Evolutionary conservation across 2,329 filamentous ascomycete species (phyloP).

Genomic region (Hymenoscyphus linearis): DNA sequence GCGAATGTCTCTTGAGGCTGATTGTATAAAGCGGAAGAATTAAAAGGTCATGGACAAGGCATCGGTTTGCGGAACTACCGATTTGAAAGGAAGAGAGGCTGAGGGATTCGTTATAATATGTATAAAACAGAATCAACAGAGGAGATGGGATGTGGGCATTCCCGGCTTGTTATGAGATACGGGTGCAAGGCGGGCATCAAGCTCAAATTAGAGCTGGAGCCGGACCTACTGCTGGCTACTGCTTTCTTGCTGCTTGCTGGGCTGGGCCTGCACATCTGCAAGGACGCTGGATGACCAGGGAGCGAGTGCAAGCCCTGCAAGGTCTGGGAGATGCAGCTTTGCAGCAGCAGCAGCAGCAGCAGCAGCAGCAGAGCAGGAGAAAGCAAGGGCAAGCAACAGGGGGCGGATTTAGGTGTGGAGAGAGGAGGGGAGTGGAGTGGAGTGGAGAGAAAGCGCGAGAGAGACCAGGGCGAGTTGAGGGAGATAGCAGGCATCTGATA

Average conservation of each 20-base stretch:
- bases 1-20: constrained; percentile 8
- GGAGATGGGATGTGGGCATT: constrained; percentile 3
- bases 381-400: not conserved
- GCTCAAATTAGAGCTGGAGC: constrained; percentile 3
- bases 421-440: not conserved
- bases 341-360: constrained; percentile 2
- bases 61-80: not conserved
- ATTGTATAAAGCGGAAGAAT: constrained; percentile 13
- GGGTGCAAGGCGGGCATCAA: constrained; percentile 14
- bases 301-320: not conserved
- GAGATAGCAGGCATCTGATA: not conserved
- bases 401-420: not conserved
- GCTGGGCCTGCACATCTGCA: not conserved
- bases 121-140: not conserved
- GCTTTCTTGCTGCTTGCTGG: not conserved
- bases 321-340: constrained; percentile 2
- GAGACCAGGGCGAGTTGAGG: no score
- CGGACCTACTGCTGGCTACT: not conserved
- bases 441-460: not conserved
- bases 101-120: not conserved
- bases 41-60: constrained; percentile 12
- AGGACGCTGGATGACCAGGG: not conserved
- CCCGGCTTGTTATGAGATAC: constrained; percentile 7
- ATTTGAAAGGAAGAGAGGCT: not conserved
- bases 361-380: constrained; percentile 1